phyloP scores from a whole-genome alignment of 2,329 filamentous ascomycete genomes.

The Fusarium armeniacum region DNA sequence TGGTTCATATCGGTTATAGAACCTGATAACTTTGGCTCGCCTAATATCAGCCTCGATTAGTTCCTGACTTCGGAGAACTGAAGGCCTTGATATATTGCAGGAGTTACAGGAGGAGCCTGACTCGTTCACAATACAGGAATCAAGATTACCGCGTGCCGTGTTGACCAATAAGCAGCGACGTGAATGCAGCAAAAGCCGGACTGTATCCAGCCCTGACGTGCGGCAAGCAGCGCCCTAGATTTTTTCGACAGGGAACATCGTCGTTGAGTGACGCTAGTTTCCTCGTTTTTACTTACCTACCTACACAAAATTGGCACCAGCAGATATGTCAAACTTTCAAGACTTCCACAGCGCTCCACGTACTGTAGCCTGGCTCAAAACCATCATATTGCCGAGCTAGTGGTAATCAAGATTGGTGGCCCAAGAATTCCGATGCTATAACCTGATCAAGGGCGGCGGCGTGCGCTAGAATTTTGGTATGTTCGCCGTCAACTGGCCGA shows the following conservation, averaged over 20 bases:
- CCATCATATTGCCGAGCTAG: constrained; percentile 14
- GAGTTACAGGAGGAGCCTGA: not conserved
- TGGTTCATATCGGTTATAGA: constrained; percentile 5
- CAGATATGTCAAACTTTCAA: constrained; percentile 8
- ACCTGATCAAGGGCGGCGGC: constrained; percentile 11
- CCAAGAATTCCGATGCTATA: constrained; percentile 16
- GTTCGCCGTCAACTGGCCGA: constrained; percentile 1
- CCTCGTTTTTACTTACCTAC: constrained; percentile 7
- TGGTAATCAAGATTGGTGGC: constrained; percentile 5
- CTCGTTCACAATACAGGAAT: not conserved
- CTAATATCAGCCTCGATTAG: constrained; percentile 7
- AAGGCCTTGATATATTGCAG: not conserved
- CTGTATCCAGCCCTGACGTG: constrained; percentile 38
- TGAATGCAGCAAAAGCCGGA: constrained; percentile 34
- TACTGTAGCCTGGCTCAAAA: not conserved
- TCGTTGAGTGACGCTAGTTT: constrained; percentile 25
- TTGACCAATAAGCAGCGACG: constrained; percentile 25
- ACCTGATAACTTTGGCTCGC: constrained; percentile 1
- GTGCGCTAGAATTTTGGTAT: not conserved
- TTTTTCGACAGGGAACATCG: constrained; percentile 22
- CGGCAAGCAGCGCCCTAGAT: constrained; percentile 32
- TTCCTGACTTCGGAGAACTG: not conserved
- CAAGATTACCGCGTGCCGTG: not conserved
- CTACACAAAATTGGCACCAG: constrained; percentile 29
- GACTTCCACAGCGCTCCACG: not conserved